Percentiles rank a stretch among this genome's conserved stretches.
These are phyloP conservation scores for Epichloe glyceriae DNA, from an alignment of 2,329 filamentous ascomycete genomes.

Conservation along the genomic window DNA sequence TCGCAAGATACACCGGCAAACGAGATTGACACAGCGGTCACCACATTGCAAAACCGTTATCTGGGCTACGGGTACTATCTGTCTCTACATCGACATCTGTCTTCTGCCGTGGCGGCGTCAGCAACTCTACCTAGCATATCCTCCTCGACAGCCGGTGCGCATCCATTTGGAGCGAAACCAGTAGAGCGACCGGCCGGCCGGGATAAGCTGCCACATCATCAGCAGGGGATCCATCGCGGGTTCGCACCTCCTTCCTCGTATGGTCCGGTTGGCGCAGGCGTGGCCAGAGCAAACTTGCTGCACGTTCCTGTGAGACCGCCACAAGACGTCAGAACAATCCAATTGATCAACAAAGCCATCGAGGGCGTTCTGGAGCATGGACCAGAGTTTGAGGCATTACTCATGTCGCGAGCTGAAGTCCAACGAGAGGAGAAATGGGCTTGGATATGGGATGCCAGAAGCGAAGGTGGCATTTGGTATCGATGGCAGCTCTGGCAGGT, in stretches of 20 bases:
- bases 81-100: constrained; percentile 68
- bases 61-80: constrained; percentile 76
- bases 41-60: constrained; percentile 67
- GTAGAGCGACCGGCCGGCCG: constrained; percentile 31
- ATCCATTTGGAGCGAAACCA: constrained; percentile 68
- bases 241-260: constrained; percentile 72
- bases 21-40: constrained; percentile 73
- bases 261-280: constrained; percentile 25
- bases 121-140: constrained; percentile 1
- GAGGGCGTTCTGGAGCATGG: constrained; percentile 70
- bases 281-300: constrained; percentile 35
- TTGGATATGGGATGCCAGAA: constrained; percentile 83
- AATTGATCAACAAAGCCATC: constrained; percentile 76
- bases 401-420: constrained; percentile 78
- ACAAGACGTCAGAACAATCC: constrained; percentile 62
- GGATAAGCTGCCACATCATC: constrained; percentile 20
- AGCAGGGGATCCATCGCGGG: constrained; percentile 38
- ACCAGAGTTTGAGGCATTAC: constrained; percentile 75
- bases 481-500: constrained; percentile 84
- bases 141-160: constrained; percentile 31
- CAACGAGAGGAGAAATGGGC: constrained; percentile 83
- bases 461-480: constrained; percentile 74
- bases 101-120: constrained; percentile 42
- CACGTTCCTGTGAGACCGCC: constrained; percentile 66
- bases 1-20: constrained; percentile 68